Conservation (phyloP, 2,329 filamentous ascomycete species). For the Colletotrichum sp. region DNA sequence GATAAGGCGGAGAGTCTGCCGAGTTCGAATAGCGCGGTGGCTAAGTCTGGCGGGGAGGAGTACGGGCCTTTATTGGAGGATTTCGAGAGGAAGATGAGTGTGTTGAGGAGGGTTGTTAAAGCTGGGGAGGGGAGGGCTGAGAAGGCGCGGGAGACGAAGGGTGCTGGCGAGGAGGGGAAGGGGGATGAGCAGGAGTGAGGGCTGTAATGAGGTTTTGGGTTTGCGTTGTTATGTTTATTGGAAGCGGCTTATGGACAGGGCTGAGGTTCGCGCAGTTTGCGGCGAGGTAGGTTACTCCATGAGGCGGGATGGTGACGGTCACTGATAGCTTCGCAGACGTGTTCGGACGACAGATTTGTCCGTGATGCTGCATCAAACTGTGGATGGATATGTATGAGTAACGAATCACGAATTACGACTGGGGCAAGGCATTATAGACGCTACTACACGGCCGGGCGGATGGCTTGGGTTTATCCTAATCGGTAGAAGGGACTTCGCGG, state of each 20-base stretch:
- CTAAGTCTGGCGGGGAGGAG: conserved; percentile 44
- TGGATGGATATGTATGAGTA: not conserved
- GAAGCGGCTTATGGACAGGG: rapidly evolving
- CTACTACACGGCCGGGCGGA: not conserved
- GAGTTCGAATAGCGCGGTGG: conserved; percentile 34
- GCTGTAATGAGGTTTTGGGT: not conserved
- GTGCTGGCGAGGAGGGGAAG: conserved; percentile 3
- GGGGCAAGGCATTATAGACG: not conserved
- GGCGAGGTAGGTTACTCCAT: not conserved
- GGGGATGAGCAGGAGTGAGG: conserved; percentile 25
- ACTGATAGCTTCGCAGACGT: not conserved
- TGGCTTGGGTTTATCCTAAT: not conserved
- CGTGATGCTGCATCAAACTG: too few relatives aligned
- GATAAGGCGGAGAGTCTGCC: conserved; percentile 5
- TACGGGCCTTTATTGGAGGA: conserved; percentile 58
- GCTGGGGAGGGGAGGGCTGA: conserved; percentile 41
- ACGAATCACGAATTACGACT: not conserved
- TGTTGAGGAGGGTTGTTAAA: conserved; percentile 59
- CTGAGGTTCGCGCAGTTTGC: rapidly evolving
- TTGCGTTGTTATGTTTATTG: not conserved
- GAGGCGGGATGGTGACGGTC: rapidly evolving
- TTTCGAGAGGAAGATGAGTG: conserved; percentile 62
- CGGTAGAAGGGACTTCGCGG: not conserved
- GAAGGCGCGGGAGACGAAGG: not conserved
- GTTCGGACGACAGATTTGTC: not conserved